Evolutionary conservation across 768 basidiomycete genomes (phyloP).

Genomic region (Lentinula edodes): DNA sequence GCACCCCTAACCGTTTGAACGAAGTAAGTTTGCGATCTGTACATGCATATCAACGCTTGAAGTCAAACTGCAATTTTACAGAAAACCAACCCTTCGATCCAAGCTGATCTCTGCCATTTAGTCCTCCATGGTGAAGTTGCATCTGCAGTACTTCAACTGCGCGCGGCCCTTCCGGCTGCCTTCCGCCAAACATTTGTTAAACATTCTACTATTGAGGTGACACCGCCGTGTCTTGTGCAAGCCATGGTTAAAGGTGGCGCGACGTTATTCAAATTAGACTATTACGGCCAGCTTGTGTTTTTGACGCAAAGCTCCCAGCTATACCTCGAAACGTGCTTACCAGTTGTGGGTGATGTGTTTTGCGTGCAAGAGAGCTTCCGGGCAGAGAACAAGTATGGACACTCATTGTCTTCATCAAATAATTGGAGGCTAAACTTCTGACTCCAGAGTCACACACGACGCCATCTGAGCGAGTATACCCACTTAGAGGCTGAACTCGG

Average conservation of each 20-base stretch:
- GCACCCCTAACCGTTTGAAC: slow-evolving; percentile 87
- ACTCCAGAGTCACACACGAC: slow-evolving; percentile 67
- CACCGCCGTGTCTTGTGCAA: slow-evolving; percentile 95
- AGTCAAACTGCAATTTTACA: slow-evolving; percentile 17
- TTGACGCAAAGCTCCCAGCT: slow-evolving; percentile 96
- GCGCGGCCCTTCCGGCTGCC: slow-evolving; percentile 72
- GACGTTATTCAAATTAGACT: slow-evolving; percentile 92
- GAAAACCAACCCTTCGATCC: slow-evolving; percentile 83
- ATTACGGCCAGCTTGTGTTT: slow-evolving; percentile 92
- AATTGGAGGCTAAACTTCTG: neutral
- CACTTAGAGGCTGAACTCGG: slow-evolving; percentile 94
- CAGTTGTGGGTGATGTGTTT: slow-evolving; percentile 95
- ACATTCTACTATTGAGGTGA: slow-evolving; percentile 84
- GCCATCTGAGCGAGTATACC: slow-evolving; percentile 95
- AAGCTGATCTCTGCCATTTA: slow-evolving; percentile 91
- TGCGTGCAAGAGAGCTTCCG: slow-evolving; percentile 97
- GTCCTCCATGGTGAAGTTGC: slow-evolving; percentile 93
- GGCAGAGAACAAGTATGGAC: slow-evolving; percentile 85
- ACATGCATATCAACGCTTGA: neutral
- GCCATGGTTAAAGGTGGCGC: slow-evolving; percentile 98
- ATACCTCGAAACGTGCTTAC: slow-evolving; percentile 94
- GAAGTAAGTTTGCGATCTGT: slow-evolving; percentile 45
- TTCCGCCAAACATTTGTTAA: slow-evolving; percentile 68
- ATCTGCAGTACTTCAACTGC: slow-evolving; percentile 84
- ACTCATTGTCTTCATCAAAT: neutral